A percentile compares a stretch with the other conserved stretches of the same genome.
Evolutionary conservation across 1,284 basidiomycete species (phyloP).

Genomic region (Fomitopsis betulina): DNA sequence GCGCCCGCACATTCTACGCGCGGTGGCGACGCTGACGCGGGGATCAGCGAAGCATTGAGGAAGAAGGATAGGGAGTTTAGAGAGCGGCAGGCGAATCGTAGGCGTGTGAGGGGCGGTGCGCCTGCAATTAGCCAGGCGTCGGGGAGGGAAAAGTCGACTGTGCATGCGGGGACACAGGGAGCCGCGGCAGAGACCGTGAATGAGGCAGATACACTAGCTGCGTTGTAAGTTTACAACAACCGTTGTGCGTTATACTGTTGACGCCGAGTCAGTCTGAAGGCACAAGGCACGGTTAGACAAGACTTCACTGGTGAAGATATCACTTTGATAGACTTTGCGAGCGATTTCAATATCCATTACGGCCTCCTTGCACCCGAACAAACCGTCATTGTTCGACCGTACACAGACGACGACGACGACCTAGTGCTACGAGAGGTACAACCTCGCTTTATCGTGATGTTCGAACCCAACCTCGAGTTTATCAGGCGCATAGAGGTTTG

Average conservation of each 20-base stretch:
- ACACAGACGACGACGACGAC: conserved; percentile 93
- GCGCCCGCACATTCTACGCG: conserved; percentile 21
- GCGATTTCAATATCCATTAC: conserved; percentile 76
- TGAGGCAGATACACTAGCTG: conserved; percentile 18
- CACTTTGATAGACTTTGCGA: conserved; percentile 58
- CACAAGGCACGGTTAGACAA: conserved; percentile 10
- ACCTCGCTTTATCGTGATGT: conserved; percentile 93
- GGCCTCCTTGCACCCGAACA: conserved; percentile 80
- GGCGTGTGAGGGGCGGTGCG: conserved; percentile 64
- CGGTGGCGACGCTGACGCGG: conserved; percentile 18
- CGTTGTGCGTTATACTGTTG: conserved; percentile 9
- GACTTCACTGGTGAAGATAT: conserved; percentile 44
- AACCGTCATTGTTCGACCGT: conserved; percentile 83
- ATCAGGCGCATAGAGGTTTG: conserved; percentile 92
- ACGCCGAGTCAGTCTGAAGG: conserved; percentile 11
- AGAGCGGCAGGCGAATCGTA: conserved; percentile 48
- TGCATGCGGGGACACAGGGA: not conserved
- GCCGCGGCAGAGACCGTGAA: conserved; percentile 12
- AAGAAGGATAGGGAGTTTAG: conserved; percentile 66
- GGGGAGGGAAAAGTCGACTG: conserved; percentile 10
- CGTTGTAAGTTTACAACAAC: conserved; percentile 20
- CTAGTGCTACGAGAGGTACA: conserved; percentile 82
- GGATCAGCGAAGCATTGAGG: conserved; percentile 66
- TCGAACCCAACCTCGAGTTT: conserved; percentile 92
- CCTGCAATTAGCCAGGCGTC: conserved; percentile 33